These are phyloP conservation scores for grape (Vitis vinifera) DNA, from an alignment of 164 flowering plant species.

Conservation along the genomic window ASM3070453v1 NC_081810.1:1090501-1091000, in stretches of 20 bases:
- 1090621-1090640: no score
- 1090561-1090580: no score
- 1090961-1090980: constrained; percentile 6
- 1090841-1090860: constrained; percentile 27
- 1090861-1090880: constrained; percentile 68
- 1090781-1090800: neutral
- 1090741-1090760: no score
- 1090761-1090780: no score
- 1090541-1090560: no score
- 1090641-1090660: no score
- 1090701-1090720: no score
- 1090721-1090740: neutral
- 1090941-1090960: constrained; percentile 20
- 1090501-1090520: neutral
- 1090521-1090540: neutral
- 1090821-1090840: neutral
- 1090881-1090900: constrained; percentile 59
- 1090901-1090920: constrained; percentile 54
- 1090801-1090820: neutral
- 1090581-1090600: no score
- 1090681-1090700: no score
- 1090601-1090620: no score
- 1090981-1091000: no score
- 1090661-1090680: no score
- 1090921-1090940: constrained; percentile 59